Evolutionary conservation across 768 basidiomycete species (phyloP).

Genomic region (Boletellus ananas): DNA sequence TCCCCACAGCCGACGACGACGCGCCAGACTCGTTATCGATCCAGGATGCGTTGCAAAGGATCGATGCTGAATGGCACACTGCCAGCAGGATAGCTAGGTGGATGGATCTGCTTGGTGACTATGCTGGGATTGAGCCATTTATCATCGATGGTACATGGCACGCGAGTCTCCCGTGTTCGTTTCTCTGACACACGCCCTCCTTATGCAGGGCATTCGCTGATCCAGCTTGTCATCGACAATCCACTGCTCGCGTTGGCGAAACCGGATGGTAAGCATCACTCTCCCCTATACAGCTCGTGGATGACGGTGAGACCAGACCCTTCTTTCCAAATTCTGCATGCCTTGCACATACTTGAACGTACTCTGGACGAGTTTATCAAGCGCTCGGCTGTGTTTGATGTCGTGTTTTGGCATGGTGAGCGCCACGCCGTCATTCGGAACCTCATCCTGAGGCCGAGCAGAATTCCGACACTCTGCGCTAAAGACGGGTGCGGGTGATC

Average conservation of each 20-base stretch:
- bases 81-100: constrained; percentile 40
- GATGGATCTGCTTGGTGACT: constrained; percentile 74
- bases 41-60: constrained; percentile 22
- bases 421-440: neutral
- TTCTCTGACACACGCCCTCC: constrained; percentile 1
- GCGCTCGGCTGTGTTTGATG: constrained; percentile 53
- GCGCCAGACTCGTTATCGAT: constrained; percentile 8
- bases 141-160: constrained; percentile 52
- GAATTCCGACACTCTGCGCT: constrained; percentile 44
- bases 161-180: neutral
- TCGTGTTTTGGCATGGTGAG: constrained; percentile 60
- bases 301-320: constrained; percentile 33
- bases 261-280: constrained; percentile 34
- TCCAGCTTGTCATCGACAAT: constrained; percentile 58
- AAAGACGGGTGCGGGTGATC: constrained; percentile 34
- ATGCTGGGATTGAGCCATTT: constrained; percentile 64
- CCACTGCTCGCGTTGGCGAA: constrained; percentile 56
- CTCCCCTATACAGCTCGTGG: neutral
- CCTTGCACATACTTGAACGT: constrained; percentile 51
- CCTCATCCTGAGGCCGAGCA: constrained; percentile 18
- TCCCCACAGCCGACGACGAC: neutral
- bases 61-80: constrained; percentile 41
- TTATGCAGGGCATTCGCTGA: constrained; percentile 54
- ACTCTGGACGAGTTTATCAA: constrained; percentile 45
- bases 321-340: constrained; percentile 64